Conservation (phyloP, 2,329 filamentous ascomycete species). For the Fusarium tjaetaba region DNA sequence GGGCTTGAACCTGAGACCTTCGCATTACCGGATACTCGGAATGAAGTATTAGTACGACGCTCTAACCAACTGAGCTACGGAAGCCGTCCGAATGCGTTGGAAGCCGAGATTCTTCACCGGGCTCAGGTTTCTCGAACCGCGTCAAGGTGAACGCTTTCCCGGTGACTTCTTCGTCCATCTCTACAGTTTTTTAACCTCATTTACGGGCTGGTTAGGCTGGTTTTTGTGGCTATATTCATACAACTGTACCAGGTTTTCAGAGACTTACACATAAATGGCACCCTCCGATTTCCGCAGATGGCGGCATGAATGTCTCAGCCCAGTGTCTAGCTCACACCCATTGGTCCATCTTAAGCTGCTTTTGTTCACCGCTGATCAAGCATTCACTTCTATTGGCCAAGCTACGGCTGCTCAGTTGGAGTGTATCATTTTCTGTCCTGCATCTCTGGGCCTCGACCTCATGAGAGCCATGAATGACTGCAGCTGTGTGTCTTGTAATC, state of each 20-base stretch:
- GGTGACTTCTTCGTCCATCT: neutral
- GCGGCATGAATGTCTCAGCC: too few species aligned
- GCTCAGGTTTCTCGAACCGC: accelerated
- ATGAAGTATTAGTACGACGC: neutral
- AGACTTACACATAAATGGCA: neutral
- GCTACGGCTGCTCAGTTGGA: too few species aligned
- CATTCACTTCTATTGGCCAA: too few species aligned
- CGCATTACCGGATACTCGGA: neutral
- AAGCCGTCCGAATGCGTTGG: neutral
- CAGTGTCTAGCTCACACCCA: too few species aligned
- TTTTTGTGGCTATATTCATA: neutral
- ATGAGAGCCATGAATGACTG: too few species aligned
- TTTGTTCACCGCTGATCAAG: too few species aligned
- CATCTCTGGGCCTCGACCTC: too few species aligned
- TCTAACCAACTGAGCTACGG: conserved; percentile 3
- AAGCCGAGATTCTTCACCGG: neutral
- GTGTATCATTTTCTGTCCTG: too few species aligned
- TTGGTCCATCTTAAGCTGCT: too few species aligned
- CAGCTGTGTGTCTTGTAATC: too few species aligned
- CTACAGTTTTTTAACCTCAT: neutral
- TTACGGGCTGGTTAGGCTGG: neutral
- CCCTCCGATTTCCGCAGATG: neutral
- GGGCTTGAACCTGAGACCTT: neutral
- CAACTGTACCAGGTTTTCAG: neutral
- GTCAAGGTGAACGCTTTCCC: neutral